Conservation (phyloP, 768 basidiomycete species). For the Lactifluus hygrophoroides region DNA sequence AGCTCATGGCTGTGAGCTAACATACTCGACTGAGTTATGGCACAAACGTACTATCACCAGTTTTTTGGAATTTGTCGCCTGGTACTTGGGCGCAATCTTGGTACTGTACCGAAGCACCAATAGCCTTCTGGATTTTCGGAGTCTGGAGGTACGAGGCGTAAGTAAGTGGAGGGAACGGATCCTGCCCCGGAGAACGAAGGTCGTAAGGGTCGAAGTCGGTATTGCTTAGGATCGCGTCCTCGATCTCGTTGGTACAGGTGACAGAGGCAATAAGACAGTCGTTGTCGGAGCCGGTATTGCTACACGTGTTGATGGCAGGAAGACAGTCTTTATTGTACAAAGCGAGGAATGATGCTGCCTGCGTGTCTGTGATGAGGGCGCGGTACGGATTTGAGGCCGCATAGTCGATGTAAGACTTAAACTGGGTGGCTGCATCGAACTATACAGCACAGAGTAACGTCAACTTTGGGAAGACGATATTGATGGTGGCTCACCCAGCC, state of each 20-base stretch:
- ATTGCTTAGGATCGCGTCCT: constrained; percentile 35
- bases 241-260: constrained; percentile 39
- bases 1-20: constrained; percentile 25
- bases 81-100: constrained; percentile 29
- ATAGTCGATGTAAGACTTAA: constrained; percentile 41
- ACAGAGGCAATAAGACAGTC: constrained; percentile 42
- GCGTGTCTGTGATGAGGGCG: background rate
- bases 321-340: constrained; percentile 30
- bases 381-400: constrained; percentile 37
- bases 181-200: constrained; percentile 29
- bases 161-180: constrained; percentile 34
- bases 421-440: constrained; percentile 31
- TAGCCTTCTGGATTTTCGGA: constrained; percentile 24
- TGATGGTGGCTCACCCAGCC: background rate
- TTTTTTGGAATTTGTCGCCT: constrained; percentile 32
- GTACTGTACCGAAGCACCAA: constrained; percentile 33
- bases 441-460: background rate
- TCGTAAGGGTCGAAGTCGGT: constrained; percentile 43
- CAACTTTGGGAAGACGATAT: background rate
- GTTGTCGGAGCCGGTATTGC: constrained; percentile 35
- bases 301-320: constrained; percentile 38
- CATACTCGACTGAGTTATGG: constrained; percentile 4
- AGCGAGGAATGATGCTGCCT: background rate
- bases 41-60: constrained; percentile 40
- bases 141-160: constrained; percentile 21